Evolutionary conservation across 345 rosid species (phyloP), one percentile per base, ranked within the genome.

Genomic region (Eutrema heterophyllum): DNA sequence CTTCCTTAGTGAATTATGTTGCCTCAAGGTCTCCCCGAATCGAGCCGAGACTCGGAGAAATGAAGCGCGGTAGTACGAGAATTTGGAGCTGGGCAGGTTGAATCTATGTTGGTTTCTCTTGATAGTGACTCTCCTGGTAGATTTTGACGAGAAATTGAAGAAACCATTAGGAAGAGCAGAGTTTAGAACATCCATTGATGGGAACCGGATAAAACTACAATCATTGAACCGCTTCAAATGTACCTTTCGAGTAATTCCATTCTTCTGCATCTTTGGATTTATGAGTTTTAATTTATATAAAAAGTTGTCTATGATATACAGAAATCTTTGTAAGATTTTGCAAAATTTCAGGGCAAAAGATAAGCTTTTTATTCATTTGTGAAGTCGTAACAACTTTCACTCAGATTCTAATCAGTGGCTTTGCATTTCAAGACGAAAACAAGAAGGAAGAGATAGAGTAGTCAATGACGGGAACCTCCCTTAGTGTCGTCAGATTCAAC

Each of bases 1-100:
- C 70, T 85, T 72, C 81, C 98, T 79, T 30, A 92, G 84, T 10
- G 85, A 86, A 74, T 89, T 92, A 0, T 88, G 86, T 68, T 96
- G 91, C 24, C 70, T 74, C 7, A 80, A 66, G 29, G 83, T 76
- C 52, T 86, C 78, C 26, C 87, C 81, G 52, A 86, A 87, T 39
- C 76, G 87, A 72, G 91, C 91, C 5, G 89, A 89, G 69, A 84
- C 79, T 27, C 33, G 79, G 57, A 68, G 74, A 41, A 14, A 33
- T 58, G 30, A 52, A 72, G 67, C 49, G 52, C 82, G 64, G 35
- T 5, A 2, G 58, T 8, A 51, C 21, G 2, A 58, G 74, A 59
- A 69, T 49, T 85, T 78, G 75, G 81, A 76, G 15, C 41, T 27
- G 58, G 80, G 75, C n/a, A 45, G 4, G 24, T 40, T 66, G 52